Evolutionary conservation across 176 grass and related monocot species (phyloP).

Genomic region (Oryza meridionalis): DNA sequence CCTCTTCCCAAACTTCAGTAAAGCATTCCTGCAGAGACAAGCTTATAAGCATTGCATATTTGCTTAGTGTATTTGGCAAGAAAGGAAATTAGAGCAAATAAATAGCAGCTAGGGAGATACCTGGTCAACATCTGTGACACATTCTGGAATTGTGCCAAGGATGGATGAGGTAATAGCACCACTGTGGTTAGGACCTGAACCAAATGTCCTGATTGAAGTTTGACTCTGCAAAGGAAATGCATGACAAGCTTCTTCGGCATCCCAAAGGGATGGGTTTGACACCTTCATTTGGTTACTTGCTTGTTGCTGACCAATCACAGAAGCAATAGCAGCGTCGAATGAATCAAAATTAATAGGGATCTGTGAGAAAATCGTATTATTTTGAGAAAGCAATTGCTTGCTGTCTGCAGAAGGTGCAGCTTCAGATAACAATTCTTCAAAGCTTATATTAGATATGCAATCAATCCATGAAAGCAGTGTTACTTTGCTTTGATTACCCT

Average conservation of each 20-base stretch:
- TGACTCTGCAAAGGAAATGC: constrained; percentile 66
- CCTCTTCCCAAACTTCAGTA: constrained; percentile 14
- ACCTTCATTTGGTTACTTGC: constrained; percentile 42
- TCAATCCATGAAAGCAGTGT: constrained; percentile 69
- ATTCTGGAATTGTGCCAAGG: constrained; percentile 49
- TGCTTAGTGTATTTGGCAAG: not conserved
- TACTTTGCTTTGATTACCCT: constrained; percentile 61
- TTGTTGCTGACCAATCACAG: constrained; percentile 62
- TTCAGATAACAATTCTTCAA: constrained; percentile 77
- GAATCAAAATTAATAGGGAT: constrained; percentile 72
- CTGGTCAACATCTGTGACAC: constrained; percentile 41
- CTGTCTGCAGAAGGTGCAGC: constrained; percentile 55
- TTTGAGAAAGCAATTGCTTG: constrained; percentile 55
- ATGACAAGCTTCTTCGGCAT: constrained; percentile 87
- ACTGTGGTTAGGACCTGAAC: constrained; percentile 40
- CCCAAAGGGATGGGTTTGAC: constrained; percentile 70
- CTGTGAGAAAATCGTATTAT: constrained; percentile 58
- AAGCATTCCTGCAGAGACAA: constrained; percentile 37
- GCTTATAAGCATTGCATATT: constrained; percentile 12
- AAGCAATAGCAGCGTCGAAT: constrained; percentile 92
- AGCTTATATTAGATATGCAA: constrained; percentile 82
- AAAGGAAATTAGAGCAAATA: constrained; percentile 17
- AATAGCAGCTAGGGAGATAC: not conserved
- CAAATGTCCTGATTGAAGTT: constrained; percentile 20
- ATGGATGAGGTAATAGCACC: constrained; percentile 19